Percentiles rank a stretch among this genome's conserved stretches.
Evolutionary conservation across 2,329 filamentous ascomycete species (phyloP).

Genomic region (Hymenoscyphus occultus): DNA sequence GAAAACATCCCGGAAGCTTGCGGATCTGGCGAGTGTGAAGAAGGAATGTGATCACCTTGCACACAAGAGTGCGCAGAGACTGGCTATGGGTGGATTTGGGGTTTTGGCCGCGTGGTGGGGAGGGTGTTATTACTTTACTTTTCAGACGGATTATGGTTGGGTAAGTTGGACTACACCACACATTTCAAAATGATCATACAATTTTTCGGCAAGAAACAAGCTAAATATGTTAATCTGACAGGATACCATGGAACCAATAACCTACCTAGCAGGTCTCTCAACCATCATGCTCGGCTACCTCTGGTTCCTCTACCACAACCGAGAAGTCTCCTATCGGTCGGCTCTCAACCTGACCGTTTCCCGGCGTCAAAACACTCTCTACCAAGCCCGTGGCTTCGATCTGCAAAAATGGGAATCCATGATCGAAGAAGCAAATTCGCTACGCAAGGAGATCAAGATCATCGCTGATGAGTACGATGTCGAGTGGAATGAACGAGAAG

Average conservation of each 20-base stretch:
- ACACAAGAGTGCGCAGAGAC: slow-evolving; percentile 70
- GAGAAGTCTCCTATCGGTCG: slow-evolving; percentile 81
- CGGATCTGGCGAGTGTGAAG: slow-evolving; percentile 70
- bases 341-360: slow-evolving; percentile 86
- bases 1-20: slow-evolving; percentile 67
- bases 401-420: slow-evolving; percentile 72
- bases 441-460: slow-evolving; percentile 75
- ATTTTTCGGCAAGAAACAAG: not conserved
- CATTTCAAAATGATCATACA: not conserved
- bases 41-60: slow-evolving; percentile 76
- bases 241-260: slow-evolving; percentile 72
- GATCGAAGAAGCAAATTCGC: slow-evolving; percentile 73
- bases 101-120: slow-evolving; percentile 67
- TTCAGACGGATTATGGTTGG: slow-evolving; percentile 78
- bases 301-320: slow-evolving; percentile 91
- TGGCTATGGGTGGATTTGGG: slow-evolving; percentile 77
- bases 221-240: not conserved
- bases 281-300: slow-evolving; percentile 87
- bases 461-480: slow-evolving; percentile 86
- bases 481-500: slow-evolving; percentile 77
- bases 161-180: not conserved
- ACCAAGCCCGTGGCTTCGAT: slow-evolving; percentile 74
- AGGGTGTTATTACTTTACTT: slow-evolving; percentile 70
- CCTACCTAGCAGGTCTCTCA: slow-evolving; percentile 81
- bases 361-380: slow-evolving; percentile 71